Percentiles rank a stretch among this genome's conserved stretches.
Conservation (phyloP, 352 stramenopile species). For the Phytophthora meadii region DNA sequence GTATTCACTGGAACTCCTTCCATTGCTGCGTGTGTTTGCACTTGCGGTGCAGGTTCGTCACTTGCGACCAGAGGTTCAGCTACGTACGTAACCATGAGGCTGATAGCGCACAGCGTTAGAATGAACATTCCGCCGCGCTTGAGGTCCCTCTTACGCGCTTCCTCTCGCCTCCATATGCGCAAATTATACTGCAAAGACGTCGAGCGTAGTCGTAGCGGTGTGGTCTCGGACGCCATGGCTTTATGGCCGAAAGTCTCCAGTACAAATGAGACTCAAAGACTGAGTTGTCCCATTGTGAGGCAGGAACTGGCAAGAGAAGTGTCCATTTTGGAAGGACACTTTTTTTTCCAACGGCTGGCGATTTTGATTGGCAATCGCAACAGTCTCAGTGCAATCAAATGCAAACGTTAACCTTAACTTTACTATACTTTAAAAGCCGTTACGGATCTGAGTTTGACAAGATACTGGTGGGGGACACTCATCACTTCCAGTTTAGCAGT, state of each 20-base stretch:
- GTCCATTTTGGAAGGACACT: slow-evolving; percentile 23
- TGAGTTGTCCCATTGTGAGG: slow-evolving; percentile 33
- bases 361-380: slow-evolving; percentile 29
- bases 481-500: slow-evolving; percentile 25
- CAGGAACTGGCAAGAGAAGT: slow-evolving; percentile 21
- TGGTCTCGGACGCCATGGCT: slow-evolving; percentile 34
- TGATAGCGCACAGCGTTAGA: slow-evolving; percentile 26
- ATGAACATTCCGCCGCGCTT: slow-evolving; percentile 36
- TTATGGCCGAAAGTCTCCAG: slow-evolving; percentile 1
- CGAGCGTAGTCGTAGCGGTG: slow-evolving; percentile 22
- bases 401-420: neutral
- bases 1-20: slow-evolving; percentile 21
- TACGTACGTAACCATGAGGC: slow-evolving; percentile 28
- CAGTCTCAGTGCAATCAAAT: slow-evolving; percentile 25
- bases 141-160: slow-evolving; percentile 30
- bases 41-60: slow-evolving; percentile 9
- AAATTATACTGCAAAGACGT: slow-evolving; percentile 42
- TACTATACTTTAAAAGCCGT: slow-evolving; percentile 24
- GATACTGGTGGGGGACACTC: slow-evolving; percentile 12
- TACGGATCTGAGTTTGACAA: slow-evolving; percentile 19
- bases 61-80: slow-evolving; percentile 23
- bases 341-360: slow-evolving; percentile 11
- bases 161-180: slow-evolving; percentile 34
- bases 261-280: slow-evolving; percentile 17
- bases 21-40: slow-evolving; percentile 31